Percentiles rank a stretch among this genome's conserved stretches.
These are phyloP conservation scores for Pestalotiopsis sp. DNA, from an alignment of 2,329 filamentous ascomycete species.

Conservation along the genomic window DNA sequence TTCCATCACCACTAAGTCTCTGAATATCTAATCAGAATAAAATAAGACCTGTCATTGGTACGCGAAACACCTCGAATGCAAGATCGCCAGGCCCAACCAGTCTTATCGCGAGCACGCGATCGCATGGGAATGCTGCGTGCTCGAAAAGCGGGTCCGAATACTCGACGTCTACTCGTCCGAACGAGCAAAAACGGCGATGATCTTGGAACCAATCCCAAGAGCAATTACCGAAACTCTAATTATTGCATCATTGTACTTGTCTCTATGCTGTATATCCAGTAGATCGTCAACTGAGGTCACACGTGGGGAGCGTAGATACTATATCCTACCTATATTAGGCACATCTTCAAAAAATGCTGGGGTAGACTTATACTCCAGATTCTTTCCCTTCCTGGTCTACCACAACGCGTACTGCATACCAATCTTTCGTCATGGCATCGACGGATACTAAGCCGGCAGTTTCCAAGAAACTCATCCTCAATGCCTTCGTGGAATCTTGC, in stretches of 20 bases:
- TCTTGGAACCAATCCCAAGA: background rate
- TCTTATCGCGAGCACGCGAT: slow-evolving; percentile 11
- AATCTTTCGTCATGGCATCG: background rate
- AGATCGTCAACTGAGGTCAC: background rate
- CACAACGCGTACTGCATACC: background rate
- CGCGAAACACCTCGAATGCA: background rate
- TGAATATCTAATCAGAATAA: background rate
- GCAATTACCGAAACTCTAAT: slow-evolving; percentile 8
- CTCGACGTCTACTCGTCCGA: background rate
- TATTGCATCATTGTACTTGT: slow-evolving; percentile 2
- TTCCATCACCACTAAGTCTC: background rate
- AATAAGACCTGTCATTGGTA: background rate
- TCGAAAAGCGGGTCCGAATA: slow-evolving; percentile 5
- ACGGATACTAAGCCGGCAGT: background rate
- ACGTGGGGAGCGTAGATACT: background rate
- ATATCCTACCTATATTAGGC: background rate
- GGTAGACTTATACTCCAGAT: background rate
- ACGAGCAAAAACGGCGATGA: background rate
- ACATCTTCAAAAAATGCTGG: background rate
- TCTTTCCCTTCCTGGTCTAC: background rate
- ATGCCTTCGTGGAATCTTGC: slow-evolving; percentile 66
- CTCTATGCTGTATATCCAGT: background rate
- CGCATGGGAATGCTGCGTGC: slow-evolving; percentile 1
- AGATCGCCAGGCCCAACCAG: background rate
- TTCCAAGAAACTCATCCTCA: slow-evolving; percentile 58